Evolutionary conservation across 805 yeast species (phyloP).

Genomic region (Yamadazyma akitaensis): DNA sequence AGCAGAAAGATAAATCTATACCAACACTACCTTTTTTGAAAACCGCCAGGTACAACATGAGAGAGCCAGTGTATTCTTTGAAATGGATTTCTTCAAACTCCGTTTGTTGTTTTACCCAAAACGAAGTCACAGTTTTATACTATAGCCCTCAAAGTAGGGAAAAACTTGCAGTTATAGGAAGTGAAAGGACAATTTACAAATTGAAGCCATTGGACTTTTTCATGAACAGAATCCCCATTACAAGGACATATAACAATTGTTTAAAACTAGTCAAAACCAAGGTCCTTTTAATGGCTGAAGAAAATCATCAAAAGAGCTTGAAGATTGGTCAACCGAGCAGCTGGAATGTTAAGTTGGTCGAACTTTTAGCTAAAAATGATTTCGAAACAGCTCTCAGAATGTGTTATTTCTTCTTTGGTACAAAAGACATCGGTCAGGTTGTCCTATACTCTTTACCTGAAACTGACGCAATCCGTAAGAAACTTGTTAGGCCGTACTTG

Average conservation of each 20-base stretch:
- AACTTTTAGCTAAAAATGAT: constrained; percentile 44
- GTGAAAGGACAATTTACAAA: neutral
- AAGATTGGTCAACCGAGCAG: constrained; percentile 57
- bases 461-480: constrained; percentile 40
- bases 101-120: constrained; percentile 17
- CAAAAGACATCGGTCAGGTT: constrained; percentile 44
- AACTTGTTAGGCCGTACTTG: constrained; percentile 50
- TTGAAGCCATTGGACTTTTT: neutral
- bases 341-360: constrained; percentile 67
- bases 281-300: constrained; percentile 1
- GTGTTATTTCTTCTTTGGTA: constrained; percentile 50
- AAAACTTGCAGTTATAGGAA: neutral
- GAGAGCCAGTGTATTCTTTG: constrained; percentile 21
- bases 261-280: constrained; percentile 11
- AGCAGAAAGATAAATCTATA: constrained; percentile 36
- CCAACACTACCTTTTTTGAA: constrained; percentile 23
- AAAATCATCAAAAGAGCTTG: constrained; percentile 34
- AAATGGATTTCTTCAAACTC: constrained; percentile 49
- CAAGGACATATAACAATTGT: constrained; percentile 1
- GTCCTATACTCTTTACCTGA: constrained; percentile 57
- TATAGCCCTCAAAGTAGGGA: neutral
- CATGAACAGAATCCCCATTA: neutral
- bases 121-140: neutral
- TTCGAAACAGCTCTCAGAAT: constrained; percentile 56
- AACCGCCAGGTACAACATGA: neutral